Conservation (phyloP, 177 flowering plant genomes). For the Vitis hybrid region DNA sequence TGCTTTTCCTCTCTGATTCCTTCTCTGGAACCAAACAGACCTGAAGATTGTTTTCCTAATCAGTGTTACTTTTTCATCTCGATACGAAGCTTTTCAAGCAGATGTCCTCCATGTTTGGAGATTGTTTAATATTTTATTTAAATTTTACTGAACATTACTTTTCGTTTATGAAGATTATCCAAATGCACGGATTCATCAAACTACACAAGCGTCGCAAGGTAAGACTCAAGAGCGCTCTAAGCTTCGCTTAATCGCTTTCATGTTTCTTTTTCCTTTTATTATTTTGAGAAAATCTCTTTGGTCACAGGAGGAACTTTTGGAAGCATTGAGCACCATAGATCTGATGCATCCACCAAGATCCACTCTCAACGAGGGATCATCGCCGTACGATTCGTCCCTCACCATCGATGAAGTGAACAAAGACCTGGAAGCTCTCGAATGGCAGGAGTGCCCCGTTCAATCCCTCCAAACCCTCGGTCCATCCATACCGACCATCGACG, state of each 20-base stretch:
- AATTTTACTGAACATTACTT: not conserved
- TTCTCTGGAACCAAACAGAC: too few species aligned
- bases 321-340: not conserved
- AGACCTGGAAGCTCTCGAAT: conserved; percentile 7
- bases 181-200: conserved; percentile 2
- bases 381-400: conserved; percentile 3
- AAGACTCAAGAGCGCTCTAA: not conserved
- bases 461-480: not conserved
- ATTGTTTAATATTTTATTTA: not conserved
- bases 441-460: conserved; percentile 13
- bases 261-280: not conserved
- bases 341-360: conserved; percentile 2
- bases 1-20: too few species aligned
- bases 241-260: not conserved
- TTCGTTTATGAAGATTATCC: not conserved
- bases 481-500: not conserved
- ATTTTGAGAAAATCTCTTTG: not conserved
- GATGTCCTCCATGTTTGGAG: not conserved
- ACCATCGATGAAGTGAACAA: conserved; percentile 3
- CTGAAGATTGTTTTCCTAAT: too few species aligned
- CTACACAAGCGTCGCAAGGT: conserved; percentile 4
- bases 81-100: not conserved
- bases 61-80: too few species aligned
- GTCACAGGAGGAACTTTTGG: not conserved
- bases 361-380: not conserved